Evolutionary conservation across 164 flowering plant species (phyloP).

Genomic region (grape (Vitis vinifera)): ASM3070453v1 NC_081805.1:6649501-6650000

Average conservation of each 20-base stretch:
- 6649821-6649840: conserved; percentile 43
- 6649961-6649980: conserved; percentile 73
- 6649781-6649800: conserved; percentile 54
- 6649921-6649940: conserved; percentile 86
- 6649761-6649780: conserved; percentile 47
- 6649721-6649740: conserved; percentile 59
- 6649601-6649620: conserved; percentile 20
- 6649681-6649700: conserved; percentile 91
- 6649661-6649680: conserved; percentile 77
- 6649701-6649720: conserved; percentile 83
- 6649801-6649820: conserved; percentile 52
- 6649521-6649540: not conserved
- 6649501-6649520: not conserved
- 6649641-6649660: conserved; percentile 2
- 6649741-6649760: conserved; percentile 61
- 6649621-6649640: conserved; percentile 1
- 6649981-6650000: conserved; percentile 71
- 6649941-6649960: conserved; percentile 80
- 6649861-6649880: conserved; percentile 63
- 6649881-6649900: conserved; percentile 59
- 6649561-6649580: not conserved
- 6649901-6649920: conserved; percentile 90
- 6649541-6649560: not conserved
- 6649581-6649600: conserved; percentile 7
- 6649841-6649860: conserved; percentile 68